These are phyloP conservation scores for Firmiana major DNA, from an alignment of 345 rosid genomes.

Conservation along the genomic window DNA sequence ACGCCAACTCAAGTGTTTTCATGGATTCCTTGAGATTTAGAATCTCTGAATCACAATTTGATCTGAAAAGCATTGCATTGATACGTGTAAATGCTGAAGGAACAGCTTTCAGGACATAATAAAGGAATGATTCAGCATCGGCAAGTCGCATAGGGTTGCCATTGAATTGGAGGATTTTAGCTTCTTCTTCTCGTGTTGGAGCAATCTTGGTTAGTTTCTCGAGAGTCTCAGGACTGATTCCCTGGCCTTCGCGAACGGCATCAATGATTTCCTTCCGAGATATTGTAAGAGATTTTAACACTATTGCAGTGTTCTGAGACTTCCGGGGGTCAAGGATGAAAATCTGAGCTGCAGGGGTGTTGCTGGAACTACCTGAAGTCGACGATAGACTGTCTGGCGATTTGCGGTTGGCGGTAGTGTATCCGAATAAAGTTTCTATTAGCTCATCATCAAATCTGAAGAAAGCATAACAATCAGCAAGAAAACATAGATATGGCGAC, in stretches of 20 bases:
- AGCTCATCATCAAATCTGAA: slow-evolving; percentile 51
- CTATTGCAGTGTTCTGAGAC: slow-evolving; percentile 55
- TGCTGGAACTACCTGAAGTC: slow-evolving; percentile 21
- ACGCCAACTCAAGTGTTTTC: slow-evolving; percentile 51
- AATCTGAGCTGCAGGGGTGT: slow-evolving; percentile 27
- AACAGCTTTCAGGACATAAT: slow-evolving; percentile 54
- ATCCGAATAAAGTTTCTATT: slow-evolving; percentile 49
- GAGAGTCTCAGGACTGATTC: slow-evolving; percentile 46
- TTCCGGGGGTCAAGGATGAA: slow-evolving; percentile 53
- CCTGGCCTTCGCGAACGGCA: slow-evolving; percentile 50
- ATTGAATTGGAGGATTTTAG: slow-evolving; percentile 50
- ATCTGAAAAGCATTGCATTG: slow-evolving; percentile 63
- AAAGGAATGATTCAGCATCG: slow-evolving; percentile 66
- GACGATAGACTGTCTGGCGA: slow-evolving; percentile 13
- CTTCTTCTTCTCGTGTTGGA: slow-evolving; percentile 65
- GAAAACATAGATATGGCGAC: not conserved
- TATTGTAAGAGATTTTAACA: slow-evolving; percentile 44
- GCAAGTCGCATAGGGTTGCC: slow-evolving; percentile 51
- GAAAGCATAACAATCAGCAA: slow-evolving; percentile 3
- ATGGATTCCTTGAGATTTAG: slow-evolving; percentile 51
- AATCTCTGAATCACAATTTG: slow-evolving; percentile 58
- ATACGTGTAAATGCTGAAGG: slow-evolving; percentile 68
- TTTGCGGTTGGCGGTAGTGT: slow-evolving; percentile 19
- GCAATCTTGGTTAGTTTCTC: slow-evolving; percentile 68
- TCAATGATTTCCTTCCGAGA: slow-evolving; percentile 42